phyloP scores from a whole-genome alignment of 2,329 filamentous ascomycete genomes.

The Blastomyces parvus region DNA sequence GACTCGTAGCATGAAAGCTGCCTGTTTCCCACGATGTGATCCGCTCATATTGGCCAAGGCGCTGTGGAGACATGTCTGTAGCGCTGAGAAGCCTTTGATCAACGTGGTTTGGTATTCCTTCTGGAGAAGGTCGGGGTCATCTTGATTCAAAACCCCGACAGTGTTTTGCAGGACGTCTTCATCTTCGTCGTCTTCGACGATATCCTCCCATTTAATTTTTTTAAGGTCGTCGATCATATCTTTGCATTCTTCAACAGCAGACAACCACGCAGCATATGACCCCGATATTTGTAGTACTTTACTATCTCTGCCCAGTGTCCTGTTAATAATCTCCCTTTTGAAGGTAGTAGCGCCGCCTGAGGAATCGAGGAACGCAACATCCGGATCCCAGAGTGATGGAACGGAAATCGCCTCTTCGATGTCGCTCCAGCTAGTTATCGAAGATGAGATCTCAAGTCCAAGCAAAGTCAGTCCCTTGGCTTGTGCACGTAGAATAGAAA shows the following conservation, averaged over 20 bases:
- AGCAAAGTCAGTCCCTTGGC: conserved; percentile 56
- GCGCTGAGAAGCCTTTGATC: conserved; percentile 46
- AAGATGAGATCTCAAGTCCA: conserved; percentile 53
- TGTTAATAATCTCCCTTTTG: conserved; percentile 58
- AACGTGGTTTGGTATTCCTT: conserved; percentile 50
- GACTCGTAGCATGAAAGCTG: conserved; percentile 58
- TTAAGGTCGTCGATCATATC: conserved; percentile 28
- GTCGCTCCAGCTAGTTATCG: conserved; percentile 52
- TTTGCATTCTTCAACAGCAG: conserved; percentile 50
- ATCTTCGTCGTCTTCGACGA: conserved; percentile 32
- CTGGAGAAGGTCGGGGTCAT: conserved; percentile 58
- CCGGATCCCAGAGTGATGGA: conserved; percentile 57
- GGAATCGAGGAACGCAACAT: conserved; percentile 56
- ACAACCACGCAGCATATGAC: conserved; percentile 62
- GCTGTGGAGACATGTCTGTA: conserved; percentile 38
- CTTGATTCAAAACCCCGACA: conserved; percentile 51
- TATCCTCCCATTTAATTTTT: conserved; percentile 29
- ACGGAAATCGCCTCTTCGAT: conserved; percentile 38
- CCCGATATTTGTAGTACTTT: conserved; percentile 53
- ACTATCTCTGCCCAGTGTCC: conserved; percentile 62
- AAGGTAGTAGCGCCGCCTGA: conserved; percentile 57
- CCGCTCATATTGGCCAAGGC: conserved; percentile 42
- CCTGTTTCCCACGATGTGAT: conserved; percentile 39
- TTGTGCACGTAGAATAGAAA: conserved; percentile 53
- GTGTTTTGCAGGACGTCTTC: conserved; percentile 31